Evolutionary conservation across 352 stramenopile genomes (phyloP).

Genomic region (Pythium sukuiense): DNA sequence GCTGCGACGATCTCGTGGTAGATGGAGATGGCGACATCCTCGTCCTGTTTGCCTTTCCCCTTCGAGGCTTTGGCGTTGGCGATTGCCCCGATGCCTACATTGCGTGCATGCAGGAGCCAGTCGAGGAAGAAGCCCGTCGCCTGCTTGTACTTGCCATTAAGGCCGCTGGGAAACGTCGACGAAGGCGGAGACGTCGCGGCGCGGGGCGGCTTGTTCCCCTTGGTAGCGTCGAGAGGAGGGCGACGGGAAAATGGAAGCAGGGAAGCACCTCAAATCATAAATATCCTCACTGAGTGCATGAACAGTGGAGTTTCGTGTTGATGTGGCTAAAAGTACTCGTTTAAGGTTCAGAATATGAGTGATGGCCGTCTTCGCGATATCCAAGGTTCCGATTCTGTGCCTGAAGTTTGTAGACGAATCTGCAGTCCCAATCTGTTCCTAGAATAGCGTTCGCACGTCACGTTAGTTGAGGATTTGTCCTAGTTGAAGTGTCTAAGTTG

Average conservation of each 20-base stretch:
- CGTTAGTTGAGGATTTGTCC: slow-evolving; percentile 15
- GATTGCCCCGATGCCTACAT: background rate
- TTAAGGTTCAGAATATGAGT: background rate
- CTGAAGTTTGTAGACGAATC: slow-evolving; percentile 1
- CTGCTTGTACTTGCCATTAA: background rate
- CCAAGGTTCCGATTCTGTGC: no score
- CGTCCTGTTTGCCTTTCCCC: background rate
- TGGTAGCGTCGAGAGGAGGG: background rate
- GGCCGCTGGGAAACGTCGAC: background rate
- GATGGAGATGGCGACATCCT: background rate
- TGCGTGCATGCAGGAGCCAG: background rate
- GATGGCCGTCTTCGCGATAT: background rate
- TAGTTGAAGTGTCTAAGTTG: slow-evolving; percentile 23
- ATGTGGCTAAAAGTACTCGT: no score
- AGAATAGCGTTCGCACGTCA: background rate
- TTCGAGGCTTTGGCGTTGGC: background rate
- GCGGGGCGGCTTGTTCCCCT: background rate
- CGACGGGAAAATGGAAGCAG: background rate
- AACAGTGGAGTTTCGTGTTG: no score
- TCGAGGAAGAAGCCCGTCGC: background rate
- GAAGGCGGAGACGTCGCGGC: background rate
- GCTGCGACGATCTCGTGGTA: background rate
- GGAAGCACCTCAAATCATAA: background rate
- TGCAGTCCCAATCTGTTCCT: background rate
- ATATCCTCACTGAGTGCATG: no score